Percentiles rank a stretch among this genome's conserved stretches.
Conservation (phyloP, 331 rosid genomes). For the Quercus tomentella region DNA sequence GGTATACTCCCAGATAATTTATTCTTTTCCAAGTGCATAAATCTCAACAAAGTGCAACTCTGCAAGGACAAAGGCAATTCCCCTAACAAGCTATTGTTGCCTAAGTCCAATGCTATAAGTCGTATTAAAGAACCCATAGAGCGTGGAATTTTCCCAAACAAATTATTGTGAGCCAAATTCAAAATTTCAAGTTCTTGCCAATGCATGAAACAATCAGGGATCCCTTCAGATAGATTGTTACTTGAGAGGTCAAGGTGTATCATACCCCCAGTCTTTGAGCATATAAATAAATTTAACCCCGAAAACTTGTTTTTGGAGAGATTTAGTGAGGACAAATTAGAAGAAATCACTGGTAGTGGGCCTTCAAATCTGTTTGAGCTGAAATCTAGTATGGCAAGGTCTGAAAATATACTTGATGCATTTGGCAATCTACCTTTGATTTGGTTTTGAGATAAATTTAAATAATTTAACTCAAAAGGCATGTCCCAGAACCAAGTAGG, state of each 20-base stretch:
- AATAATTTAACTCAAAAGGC: background rate
- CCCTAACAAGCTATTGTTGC: background rate
- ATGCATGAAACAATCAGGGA: background rate
- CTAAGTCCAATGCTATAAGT: background rate
- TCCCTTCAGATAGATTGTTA: background rate
- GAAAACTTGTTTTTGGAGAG: background rate
- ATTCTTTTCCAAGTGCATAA: background rate
- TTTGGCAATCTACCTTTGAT: conserved; percentile 14
- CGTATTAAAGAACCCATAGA: background rate
- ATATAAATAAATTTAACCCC: background rate
- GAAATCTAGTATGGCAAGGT: background rate
- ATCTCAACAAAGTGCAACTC: background rate
- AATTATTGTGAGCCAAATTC: background rate
- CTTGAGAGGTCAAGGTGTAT: background rate
- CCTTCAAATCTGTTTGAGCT: background rate
- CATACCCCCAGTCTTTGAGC: background rate
- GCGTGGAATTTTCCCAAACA: background rate
- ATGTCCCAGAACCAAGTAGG: conserved; percentile 25
- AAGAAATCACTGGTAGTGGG: background rate
- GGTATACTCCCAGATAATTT: background rate
- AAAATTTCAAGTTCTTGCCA: background rate
- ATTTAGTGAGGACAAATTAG: background rate
- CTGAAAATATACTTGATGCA: background rate
- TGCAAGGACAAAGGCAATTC: background rate
- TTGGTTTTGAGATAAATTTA: conserved; percentile 2